A percentile compares a stretch with the other conserved stretches of the same genome.
Conservation (phyloP, 2,329 filamentous ascomycete species). For the Fusarium multiceps region DNA sequence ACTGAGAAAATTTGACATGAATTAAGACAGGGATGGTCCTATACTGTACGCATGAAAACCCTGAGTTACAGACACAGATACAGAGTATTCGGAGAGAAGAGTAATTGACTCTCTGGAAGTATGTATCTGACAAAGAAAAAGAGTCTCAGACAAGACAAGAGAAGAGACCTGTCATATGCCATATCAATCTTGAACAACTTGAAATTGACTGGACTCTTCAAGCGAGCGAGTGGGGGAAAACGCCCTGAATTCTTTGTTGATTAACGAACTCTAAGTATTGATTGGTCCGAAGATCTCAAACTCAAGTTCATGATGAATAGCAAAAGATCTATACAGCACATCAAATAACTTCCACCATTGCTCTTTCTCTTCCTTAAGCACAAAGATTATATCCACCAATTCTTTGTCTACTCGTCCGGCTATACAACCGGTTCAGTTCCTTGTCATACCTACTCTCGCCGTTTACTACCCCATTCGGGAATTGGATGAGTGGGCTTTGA, state of each 20-base stretch:
- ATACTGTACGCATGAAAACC: not conserved
- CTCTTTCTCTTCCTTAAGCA: not conserved
- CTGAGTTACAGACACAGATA: not conserved
- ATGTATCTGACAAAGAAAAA: not conserved
- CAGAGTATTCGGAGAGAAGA: not conserved
- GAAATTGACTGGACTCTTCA: not conserved
- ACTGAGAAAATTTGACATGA: not conserved
- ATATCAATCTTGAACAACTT: not conserved
- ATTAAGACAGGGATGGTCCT: not conserved
- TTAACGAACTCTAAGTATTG: not conserved
- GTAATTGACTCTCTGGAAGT: not conserved
- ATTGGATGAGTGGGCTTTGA: not conserved
- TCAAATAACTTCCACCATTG: not conserved
- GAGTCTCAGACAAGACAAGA: not conserved
- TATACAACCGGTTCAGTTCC: conserved; percentile 2
- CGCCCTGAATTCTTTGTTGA: not conserved
- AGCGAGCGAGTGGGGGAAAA: not conserved
- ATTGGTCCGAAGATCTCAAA: not conserved
- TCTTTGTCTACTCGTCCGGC: not conserved
- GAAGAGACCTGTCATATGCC: not conserved
- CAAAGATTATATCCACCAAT: not conserved
- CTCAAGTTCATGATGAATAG: not conserved
- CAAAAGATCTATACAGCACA: not conserved
- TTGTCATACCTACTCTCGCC: conserved; percentile 8
- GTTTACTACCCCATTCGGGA: conserved; percentile 9